Conservation (phyloP, 345 rosid genomes). For the Aurinia saxatilis region DNA sequence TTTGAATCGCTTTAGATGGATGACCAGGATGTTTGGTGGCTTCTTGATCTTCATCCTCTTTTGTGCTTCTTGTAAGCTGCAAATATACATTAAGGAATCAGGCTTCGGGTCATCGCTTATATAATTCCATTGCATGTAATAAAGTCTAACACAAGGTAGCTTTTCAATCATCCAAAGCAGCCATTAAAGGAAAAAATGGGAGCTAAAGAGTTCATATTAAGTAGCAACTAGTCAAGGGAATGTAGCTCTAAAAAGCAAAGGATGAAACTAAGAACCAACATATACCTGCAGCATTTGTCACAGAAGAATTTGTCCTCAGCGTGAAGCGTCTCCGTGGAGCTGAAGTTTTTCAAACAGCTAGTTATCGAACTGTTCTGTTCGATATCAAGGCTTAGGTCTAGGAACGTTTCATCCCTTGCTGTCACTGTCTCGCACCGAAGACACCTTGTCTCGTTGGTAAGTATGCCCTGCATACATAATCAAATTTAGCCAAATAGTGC, state of each 20-base stretch:
- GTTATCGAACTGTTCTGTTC: conserved; percentile 99
- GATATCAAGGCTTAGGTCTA: conserved; percentile 97
- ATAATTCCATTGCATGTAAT: too few species aligned
- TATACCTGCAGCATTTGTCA: conserved; percentile 99
- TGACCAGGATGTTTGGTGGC: conserved; percentile 86
- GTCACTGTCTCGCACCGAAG: conserved; percentile 95
- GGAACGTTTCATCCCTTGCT: conserved; percentile 96
- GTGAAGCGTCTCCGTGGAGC: conserved; percentile 99
- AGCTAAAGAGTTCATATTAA: not conserved
- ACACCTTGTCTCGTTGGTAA: conserved; percentile 98
- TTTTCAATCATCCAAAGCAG: not conserved
- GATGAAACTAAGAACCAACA: conserved; percentile 6
- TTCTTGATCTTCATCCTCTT: conserved; percentile 99
- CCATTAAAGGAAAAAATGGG: not conserved
- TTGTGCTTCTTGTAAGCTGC: conserved; percentile 94
- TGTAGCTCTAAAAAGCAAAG: not conserved
- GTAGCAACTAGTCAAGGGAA: not conserved
- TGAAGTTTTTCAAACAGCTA: conserved; percentile 97
- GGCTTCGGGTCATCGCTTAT: not conserved
- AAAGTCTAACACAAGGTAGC: not conserved
- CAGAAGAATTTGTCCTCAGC: conserved; percentile 99
- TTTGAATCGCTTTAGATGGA: conserved; percentile 92
- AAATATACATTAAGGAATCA: not conserved
- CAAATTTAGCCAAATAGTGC: conserved; percentile 13
- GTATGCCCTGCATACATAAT: conserved; percentile 68